Evolutionary conservation across 331 rosid genomes (phyloP), one percentile per base, ranked within the genome.

Genomic region (Rosa hybrid): DNA sequence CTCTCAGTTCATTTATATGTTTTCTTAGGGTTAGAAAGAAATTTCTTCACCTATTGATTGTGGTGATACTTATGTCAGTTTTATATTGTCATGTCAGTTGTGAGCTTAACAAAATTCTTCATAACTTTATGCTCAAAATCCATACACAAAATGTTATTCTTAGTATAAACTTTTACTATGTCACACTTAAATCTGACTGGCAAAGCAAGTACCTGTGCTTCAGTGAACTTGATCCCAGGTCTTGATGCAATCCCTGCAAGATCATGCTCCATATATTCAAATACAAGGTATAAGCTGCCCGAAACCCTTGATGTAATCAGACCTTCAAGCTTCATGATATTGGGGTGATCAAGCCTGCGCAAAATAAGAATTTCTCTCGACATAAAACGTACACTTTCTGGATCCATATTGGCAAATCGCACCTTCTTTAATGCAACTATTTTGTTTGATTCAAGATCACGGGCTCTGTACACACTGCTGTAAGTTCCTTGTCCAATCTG

Each of bases 401-500:
- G 97, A 77, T 94, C 98, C 92, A 94, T 89, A 72, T 87, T 90
- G 57, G 97, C 89, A 83, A 91, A 94, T 27, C 97, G 89, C 60
- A 94, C 97, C 88, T 94, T 94, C 90, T 94, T 94, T 82, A 94
- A 71, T 59, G 98, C 98, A 83, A 91, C 98, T 56, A 90, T 76
- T 84, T 84, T 91, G 79, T 89, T 90, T 25, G 92, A 84, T 51
- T 94, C 94, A 30, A 91, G 92, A 87, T 94, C 98, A 49, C 90
- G 94, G 59, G 98, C 98, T 82, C 86, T 86, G 75, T 91, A 91
- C 78, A 94, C 98, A 82, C 92, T 89, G 80, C 98, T 94, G 87
- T 94, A 94, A 71, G 98, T 91, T 86, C 98, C 98, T 84, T 94
- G 98, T 16, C 98, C 98, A 86, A 94, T 89, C 97, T 93, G 89